These are phyloP conservation scores for Fusarium sulawesiense DNA, from an alignment of 2,329 filamentous ascomycete species.

Conservation along the genomic window DNA sequence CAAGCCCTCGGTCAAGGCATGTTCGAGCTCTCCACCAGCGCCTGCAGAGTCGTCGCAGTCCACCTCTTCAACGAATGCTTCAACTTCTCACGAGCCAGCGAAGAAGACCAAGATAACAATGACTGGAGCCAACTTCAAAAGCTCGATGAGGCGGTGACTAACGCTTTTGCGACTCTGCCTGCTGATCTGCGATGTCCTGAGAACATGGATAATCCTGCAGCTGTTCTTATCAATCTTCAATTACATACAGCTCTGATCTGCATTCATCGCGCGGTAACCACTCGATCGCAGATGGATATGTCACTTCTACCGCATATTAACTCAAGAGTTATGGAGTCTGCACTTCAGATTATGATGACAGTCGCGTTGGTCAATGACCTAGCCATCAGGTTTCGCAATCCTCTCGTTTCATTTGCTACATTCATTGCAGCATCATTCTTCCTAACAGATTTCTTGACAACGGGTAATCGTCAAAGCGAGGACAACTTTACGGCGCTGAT, in stretches of 20 bases:
- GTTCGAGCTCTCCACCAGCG: slow-evolving; percentile 34
- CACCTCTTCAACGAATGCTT: slow-evolving; percentile 39
- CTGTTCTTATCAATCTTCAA: slow-evolving; percentile 34
- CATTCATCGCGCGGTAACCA: slow-evolving; percentile 13
- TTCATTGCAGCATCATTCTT: slow-evolving; percentile 34
- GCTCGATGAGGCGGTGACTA: slow-evolving; percentile 16
- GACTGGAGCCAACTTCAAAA: slow-evolving; percentile 27
- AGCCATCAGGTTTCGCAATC: slow-evolving; percentile 22
- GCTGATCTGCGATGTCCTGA: slow-evolving; percentile 26
- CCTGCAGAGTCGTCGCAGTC: slow-evolving; percentile 33
- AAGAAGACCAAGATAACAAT: slow-evolving; percentile 20
- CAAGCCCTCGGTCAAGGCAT: slow-evolving; percentile 34
- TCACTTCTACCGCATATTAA: slow-evolving; percentile 10
- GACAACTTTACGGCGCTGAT: slow-evolving; percentile 74
- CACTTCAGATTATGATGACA: slow-evolving; percentile 33
- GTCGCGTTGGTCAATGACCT: slow-evolving; percentile 30
- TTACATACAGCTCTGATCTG: slow-evolving; percentile 32
- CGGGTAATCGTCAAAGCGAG: slow-evolving; percentile 15
- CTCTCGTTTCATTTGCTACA: slow-evolving; percentile 17
- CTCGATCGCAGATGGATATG: slow-evolving; percentile 27
- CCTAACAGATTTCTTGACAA: slow-evolving; percentile 6
- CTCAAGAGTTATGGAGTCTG: slow-evolving; percentile 15
- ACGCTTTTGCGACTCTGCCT: slow-evolving; percentile 25
- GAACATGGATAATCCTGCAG: slow-evolving; percentile 24
- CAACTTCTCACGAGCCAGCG: slow-evolving; percentile 28